Base-by-base conservation (phyloP, 2,329 filamentous ascomycete species). In the Colletotrichum lini region DNA sequence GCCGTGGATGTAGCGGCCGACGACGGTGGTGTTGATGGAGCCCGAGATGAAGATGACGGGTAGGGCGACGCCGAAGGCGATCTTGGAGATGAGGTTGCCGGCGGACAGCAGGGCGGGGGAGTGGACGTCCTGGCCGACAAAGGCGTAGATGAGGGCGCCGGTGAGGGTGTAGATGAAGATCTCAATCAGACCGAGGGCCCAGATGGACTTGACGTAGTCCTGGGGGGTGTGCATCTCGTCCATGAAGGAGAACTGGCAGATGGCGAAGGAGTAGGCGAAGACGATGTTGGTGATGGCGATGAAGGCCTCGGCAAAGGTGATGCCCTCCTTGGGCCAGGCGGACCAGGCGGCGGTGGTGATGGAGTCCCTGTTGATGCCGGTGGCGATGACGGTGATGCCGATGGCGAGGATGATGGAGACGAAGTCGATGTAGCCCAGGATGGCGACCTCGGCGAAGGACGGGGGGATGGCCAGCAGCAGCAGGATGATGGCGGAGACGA, bases 21-120 rank as follows among this genome's bases (percentile, higher is more conserved):
- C 80, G 16, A 86, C 84, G 2, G 83, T 85, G 52, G 83, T 85
- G 81, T 93, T 92, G 79, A 94, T 92, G 23, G 92, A 91, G 60
- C 92, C 93, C 0, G 92, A 92, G 72, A 94, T 90, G 75, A 94
- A 87, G 78, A 94, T 94, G 65, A 92, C 93, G 16, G 92, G 92
- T 4, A 92, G 83, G 0, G 91, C 92, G 73, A 94, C 80, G 38
- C 91, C 92, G 76, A 92, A 94, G 2, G 91, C 91, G 9, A 94
- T 81, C 77, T 93, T 93, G 60, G 88, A 87, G 35, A 93, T 80
- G 0, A 86, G 74, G 2, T 82, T 80, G 2, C 88, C 87, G 12
- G 92, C 90, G 0, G 91, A 92, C 8, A 92, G 88, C 9, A 95
- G 85, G 0, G 93, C 92, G 1, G 93, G 93, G 0, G 90, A 91